Conservation (phyloP, 192 early-diverging fungal genomes). For the Backusella westeae region DNA sequence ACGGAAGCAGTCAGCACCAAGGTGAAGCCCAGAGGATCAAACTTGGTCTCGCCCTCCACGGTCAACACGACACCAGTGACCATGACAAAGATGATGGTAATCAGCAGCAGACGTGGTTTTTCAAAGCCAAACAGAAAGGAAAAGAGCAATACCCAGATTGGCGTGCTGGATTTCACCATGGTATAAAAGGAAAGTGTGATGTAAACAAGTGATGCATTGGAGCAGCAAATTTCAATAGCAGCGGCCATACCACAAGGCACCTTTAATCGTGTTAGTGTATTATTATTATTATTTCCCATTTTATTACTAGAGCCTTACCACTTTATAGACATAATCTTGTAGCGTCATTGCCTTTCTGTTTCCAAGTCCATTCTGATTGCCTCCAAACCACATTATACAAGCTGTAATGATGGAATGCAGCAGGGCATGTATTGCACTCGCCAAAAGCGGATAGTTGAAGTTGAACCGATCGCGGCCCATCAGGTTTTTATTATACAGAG, state of each 20-base stretch:
- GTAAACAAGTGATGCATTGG: slow-evolving; percentile 74
- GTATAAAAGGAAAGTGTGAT: slow-evolving; percentile 89
- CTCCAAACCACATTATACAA: slow-evolving; percentile 46
- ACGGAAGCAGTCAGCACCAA: slow-evolving; percentile 67
- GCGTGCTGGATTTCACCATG: slow-evolving; percentile 69
- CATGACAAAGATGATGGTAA: slow-evolving; percentile 70
- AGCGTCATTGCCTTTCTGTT: slow-evolving; percentile 20
- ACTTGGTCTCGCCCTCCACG: slow-evolving; percentile 67
- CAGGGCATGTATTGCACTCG: slow-evolving; percentile 71
- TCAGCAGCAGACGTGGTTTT: slow-evolving; percentile 54
- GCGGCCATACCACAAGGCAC: slow-evolving; percentile 63
- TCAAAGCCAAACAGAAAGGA: slow-evolving; percentile 82
- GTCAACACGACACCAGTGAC: slow-evolving; percentile 74
- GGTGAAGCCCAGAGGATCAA: slow-evolving; percentile 52
- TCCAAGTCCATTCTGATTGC: background rate
- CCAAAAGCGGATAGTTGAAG: slow-evolving; percentile 76
- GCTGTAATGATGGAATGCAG: slow-evolving; percentile 69
- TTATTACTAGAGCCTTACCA: slow-evolving; percentile 22
- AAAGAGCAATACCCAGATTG: slow-evolving; percentile 73
- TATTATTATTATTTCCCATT: background rate
- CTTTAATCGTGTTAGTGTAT: background rate
- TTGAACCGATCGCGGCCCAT: slow-evolving; percentile 72
- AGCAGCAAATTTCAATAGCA: slow-evolving; percentile 79
- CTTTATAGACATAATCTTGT: slow-evolving; percentile 32
- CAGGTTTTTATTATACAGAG: slow-evolving; percentile 84